Evolutionary conservation across 73 alveolate species (phyloP).

Genomic region (Symbiodinium pilosum): DNA sequence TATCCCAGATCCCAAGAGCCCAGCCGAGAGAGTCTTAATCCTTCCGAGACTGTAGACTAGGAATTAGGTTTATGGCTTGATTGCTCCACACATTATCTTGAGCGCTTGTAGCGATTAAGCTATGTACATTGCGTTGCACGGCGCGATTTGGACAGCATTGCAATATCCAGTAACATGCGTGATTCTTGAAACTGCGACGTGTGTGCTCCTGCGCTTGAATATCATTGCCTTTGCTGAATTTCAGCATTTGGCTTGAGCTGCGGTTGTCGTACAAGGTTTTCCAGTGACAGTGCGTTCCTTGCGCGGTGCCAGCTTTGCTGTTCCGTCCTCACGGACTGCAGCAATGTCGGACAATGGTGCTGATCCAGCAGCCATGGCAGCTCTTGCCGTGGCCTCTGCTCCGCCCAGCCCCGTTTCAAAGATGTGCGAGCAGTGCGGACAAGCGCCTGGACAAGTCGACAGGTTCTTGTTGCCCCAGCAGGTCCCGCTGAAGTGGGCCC

Average conservation of each 20-base stretch:
- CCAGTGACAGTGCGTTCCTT: not conserved
- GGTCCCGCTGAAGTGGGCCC: conserved; percentile 1
- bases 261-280: too few relatives aligned
- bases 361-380: not conserved
- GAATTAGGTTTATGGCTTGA: too few relatives aligned
- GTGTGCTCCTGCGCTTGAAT: not conserved
- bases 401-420: not conserved
- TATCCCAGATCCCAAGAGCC: too few relatives aligned
- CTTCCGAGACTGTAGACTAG: too few relatives aligned
- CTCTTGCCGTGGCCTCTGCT: not conserved
- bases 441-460: not conserved
- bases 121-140: not conserved
- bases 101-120: too few relatives aligned
- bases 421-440: not conserved
- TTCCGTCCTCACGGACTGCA: not conserved
- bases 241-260: not conserved
- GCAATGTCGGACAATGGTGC: not conserved
- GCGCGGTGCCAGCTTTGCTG: not conserved
- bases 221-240: too few relatives aligned
- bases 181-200: not conserved
- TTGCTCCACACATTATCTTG: too few relatives aligned
- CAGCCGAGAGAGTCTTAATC: too few relatives aligned
- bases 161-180: not conserved
- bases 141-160: not conserved
- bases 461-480: not conserved